Evolutionary conservation across 345 rosid species (phyloP), one percentile per base, ranked within the genome.

Genomic region (Noccaea bulbosa): DNA sequence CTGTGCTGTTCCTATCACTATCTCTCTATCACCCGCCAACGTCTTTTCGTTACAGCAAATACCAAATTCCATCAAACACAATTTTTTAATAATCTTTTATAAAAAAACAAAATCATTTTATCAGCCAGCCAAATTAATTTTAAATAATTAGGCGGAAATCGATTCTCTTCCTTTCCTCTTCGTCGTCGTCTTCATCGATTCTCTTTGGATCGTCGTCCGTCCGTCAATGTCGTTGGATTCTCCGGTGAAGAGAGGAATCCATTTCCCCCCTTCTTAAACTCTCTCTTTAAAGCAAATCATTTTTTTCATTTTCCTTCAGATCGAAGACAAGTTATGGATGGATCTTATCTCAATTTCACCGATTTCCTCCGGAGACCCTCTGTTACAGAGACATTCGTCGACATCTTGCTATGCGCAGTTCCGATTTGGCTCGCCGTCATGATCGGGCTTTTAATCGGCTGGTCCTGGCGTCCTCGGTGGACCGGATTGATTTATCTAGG

Each of bases 391-490:
- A 84, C 97, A 84, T 83, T 91, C 64, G 95, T 91, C 86, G 97
- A 94, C 84, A 80, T 88, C 71, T 69, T 94, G 82, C 79, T 91
- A 3, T 94, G 98, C 67, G 85, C 98, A 22, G 98, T 94, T 39
- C 98, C 99, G 76, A 91, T 94, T 80, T 91, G 99, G 99, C 81
- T 94, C 2, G 89, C 96, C 30, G 88, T 94, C 48, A 88, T 84
- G 99, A 89, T 94, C 79, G 99, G 99, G 4, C 93, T 94, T 74
- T 65, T 91, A 34, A 89, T 91, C 69, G 99, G 99, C 9, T 94
- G 99, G 99, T 81, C 96, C 4, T 91, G 99, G 98, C 88, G 99
- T 30, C 99, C 98, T 0, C 71, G 96, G 38, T 94, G 99, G 98
- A 94, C 98, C 8, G 80, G 95, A 24, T 81, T 94, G 78, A 57